Base-by-base conservation (phyloP, 2,329 filamentous ascomycete genomes). In the Trichoderma guizhouense region DNA sequence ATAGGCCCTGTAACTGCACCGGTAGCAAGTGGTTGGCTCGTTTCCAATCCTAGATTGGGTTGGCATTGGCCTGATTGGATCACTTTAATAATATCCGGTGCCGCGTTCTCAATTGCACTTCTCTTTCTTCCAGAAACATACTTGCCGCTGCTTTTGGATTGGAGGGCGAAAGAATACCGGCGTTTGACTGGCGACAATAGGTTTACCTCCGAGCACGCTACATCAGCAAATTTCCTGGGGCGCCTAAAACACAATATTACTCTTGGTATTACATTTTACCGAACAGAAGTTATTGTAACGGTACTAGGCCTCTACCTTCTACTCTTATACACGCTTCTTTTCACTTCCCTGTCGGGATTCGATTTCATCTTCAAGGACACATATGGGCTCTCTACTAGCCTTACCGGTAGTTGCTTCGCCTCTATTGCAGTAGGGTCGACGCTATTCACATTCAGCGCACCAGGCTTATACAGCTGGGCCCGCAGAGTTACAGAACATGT, bases 311-410 rank as follows among this genome's bases (percentile, higher is more conserved):
- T 85, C 18, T 86, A 84, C 73, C 79, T 86, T 21, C 82, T 85
- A 0, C 79, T 87, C 51, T 77, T 86, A 47, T 86, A 85, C 73
- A 78, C 82, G 24, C 78, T 84, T 5, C 78, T 86, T 8, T 84
- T 86, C 74, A 80, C 80, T 11, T 83, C 84, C 72, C 82, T 87
- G 11, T 84, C 85, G 14, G 86, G 86, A 1, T 88, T 86, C 74
- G 80, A 83, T 11, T 86, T 82, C 77, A 84, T 87, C 75, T 88
- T 89, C 79, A 78, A 79, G 36, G 79, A 85, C 3, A 86, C 84
- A 0, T 85, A 88, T 75, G 77, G 79, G 5, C 82, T 86, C 18
- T 83, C 82, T 0, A 76, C 82, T 62, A 84, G 84, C 2, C 74
- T 84, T 14, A 83, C 82, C 3, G 84, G 84, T 15, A 77, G 86